Conservation (phyloP, 2,329 filamentous ascomycete species). For the Aspergillus aculeatinus region DNA sequence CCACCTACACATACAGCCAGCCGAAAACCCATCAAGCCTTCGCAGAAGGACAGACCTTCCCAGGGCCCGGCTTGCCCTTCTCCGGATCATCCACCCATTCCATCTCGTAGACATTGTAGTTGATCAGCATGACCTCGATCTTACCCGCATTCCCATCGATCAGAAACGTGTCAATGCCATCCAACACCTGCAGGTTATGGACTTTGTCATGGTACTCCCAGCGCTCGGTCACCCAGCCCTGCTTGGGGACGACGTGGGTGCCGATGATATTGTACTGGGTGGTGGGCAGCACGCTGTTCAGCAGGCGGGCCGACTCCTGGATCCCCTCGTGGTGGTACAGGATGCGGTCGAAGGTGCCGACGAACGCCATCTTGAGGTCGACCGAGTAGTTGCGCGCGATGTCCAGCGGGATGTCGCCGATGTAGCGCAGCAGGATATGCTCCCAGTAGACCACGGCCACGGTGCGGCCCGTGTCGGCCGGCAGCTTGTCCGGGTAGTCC, state of each 20-base stretch:
- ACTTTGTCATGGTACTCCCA: constrained; percentile 9
- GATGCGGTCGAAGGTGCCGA: constrained; percentile 9
- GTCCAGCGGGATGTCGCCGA: constrained; percentile 10
- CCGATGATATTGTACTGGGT: constrained; percentile 10
- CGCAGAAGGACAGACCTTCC: neutral
- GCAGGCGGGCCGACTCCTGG: constrained; percentile 9
- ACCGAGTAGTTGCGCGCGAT: constrained; percentile 12
- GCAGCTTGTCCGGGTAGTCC: neutral
- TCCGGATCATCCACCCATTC: neutral
- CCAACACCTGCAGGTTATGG: constrained; percentile 2
- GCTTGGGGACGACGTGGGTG: constrained; percentile 1
- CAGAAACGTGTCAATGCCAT: constrained; percentile 12
- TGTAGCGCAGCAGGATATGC: constrained; percentile 15
- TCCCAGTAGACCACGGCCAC: constrained; percentile 14
- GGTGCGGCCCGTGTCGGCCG: neutral
- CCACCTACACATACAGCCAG: neutral
- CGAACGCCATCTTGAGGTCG: constrained; percentile 6
- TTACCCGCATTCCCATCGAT: constrained; percentile 6
- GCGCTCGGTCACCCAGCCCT: constrained; percentile 11
- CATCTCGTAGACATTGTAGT: constrained; percentile 8
- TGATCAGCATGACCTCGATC: constrained; percentile 12
- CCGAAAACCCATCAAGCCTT: neutral
- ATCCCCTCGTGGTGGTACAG: constrained; percentile 6
- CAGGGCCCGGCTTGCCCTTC: neutral
- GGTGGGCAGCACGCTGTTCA: constrained; percentile 9